Percentiles rank a stretch among this genome's conserved stretches.
Evolutionary conservation across 805 yeast species (phyloP).

Genomic region (Vanderwaltozyma yarrowii): DNA sequence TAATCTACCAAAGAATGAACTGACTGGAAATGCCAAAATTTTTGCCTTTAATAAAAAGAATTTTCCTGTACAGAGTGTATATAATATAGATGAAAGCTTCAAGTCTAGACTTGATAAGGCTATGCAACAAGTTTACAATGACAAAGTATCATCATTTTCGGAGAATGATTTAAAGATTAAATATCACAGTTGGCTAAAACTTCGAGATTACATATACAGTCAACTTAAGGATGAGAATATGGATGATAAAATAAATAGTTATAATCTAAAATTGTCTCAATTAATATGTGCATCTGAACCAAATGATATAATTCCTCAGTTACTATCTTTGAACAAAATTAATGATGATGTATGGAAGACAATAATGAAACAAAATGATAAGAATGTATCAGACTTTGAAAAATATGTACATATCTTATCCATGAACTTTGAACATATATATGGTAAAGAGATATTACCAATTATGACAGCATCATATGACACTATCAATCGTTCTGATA

Average conservation of each 20-base stretch:
- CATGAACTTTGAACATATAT: constrained; percentile 12
- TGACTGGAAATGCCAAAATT: not conserved
- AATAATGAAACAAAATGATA: constrained; percentile 2
- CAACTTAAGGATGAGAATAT: constrained; percentile 3
- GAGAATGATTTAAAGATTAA: constrained; percentile 4
- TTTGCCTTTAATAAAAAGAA: constrained; percentile 3
- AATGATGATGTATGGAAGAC: constrained; percentile 6
- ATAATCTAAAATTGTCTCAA: not conserved
- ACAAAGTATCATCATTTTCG: constrained; percentile 7
- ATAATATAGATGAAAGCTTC: constrained; percentile 6
- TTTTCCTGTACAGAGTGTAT: constrained; percentile 5
- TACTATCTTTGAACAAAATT: constrained; percentile 5
- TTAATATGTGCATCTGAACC: not conserved
- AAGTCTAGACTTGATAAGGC: constrained; percentile 7
- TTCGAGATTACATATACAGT: constrained; percentile 11
- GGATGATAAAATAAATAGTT: no score
- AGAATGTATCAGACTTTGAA: constrained; percentile 1
- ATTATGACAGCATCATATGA: constrained; percentile 9
- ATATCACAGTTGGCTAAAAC: constrained; percentile 8
- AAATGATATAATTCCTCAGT: not conserved
- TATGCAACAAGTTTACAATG: constrained; percentile 10
- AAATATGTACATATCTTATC: constrained; percentile 11
- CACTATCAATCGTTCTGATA: no score
- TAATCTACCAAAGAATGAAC: constrained; percentile 5
- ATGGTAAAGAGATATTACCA: constrained; percentile 20